Conservation (phyloP, 345 rosid genomes). For the Nasturtium officinale region DNA sequence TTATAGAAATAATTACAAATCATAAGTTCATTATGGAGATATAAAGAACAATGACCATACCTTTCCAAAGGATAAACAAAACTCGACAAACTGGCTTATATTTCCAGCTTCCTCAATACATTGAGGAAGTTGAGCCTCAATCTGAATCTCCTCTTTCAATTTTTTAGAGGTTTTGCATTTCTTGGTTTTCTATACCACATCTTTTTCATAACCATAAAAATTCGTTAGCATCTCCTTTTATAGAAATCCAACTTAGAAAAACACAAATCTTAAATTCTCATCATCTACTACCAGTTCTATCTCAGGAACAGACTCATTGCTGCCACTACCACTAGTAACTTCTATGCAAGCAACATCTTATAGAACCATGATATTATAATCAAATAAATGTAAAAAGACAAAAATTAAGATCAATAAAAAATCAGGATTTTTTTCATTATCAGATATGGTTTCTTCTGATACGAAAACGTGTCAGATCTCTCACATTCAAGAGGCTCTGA, state of each 20-base stretch:
- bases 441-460: too few species aligned
- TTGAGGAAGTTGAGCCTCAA: slow-evolving; percentile 52
- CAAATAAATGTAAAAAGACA: too few species aligned
- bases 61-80: slow-evolving; percentile 73
- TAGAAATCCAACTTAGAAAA: background rate
- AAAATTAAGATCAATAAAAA: too few species aligned
- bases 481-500: too few species aligned
- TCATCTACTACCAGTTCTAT: background rate
- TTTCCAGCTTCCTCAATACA: slow-evolving; percentile 62
- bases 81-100: slow-evolving; percentile 73
- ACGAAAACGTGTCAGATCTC: too few species aligned
- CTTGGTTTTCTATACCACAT: background rate
- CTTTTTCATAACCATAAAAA: background rate
- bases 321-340: background rate
- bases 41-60: slow-evolving; percentile 36
- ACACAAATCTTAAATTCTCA: background rate
- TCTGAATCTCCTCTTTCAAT: slow-evolving; percentile 32
- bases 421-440: background rate
- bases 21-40: background rate
- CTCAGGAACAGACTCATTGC: background rate
- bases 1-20: background rate
- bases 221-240: background rate
- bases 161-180: background rate
- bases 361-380: background rate
- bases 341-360: background rate